These are phyloP conservation scores for Pyrus pyrifolia DNA, from an alignment of 306 rosid genomes.

Conservation along the genomic window DNA sequence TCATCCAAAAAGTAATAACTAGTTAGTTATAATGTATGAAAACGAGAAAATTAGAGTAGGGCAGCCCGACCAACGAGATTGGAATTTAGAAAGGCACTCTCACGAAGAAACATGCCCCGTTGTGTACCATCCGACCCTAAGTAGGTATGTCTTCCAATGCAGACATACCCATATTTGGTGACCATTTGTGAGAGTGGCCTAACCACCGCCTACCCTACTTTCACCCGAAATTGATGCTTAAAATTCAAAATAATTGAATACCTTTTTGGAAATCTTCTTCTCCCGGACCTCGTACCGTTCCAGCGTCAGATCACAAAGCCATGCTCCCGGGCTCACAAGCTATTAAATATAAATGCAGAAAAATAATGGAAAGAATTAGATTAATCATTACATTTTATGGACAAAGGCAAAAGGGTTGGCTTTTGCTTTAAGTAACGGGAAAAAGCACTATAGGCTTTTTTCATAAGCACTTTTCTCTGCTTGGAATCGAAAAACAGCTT, in stretches of 20 bases:
- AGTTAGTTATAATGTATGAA: too few species aligned
- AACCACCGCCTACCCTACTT: too few species aligned
- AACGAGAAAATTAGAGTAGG: neutral
- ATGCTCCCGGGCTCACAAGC: constrained; percentile 76
- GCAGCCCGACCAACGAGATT: neutral
- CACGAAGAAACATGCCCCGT: neutral
- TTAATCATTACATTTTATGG: neutral
- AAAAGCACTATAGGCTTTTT: neutral
- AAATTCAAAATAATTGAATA: neutral
- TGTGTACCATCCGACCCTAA: neutral
- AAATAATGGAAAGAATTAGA: neutral
- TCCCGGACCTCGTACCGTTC: constrained; percentile 93
- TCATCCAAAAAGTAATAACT: neutral
- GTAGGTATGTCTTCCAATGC: neutral
- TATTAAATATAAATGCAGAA: neutral
- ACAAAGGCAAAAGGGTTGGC: neutral
- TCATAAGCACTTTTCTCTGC: neutral
- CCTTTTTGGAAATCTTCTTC: constrained; percentile 86
- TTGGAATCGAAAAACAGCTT: neutral
- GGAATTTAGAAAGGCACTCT: neutral
- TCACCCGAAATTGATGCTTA: too few species aligned
- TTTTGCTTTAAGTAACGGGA: neutral
- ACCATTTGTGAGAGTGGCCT: neutral
- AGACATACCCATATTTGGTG: neutral
- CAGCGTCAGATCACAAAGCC: constrained; percentile 74